These are phyloP conservation scores for Aspergillus coremiiformis DNA, from an alignment of 495 filamentous ascomycete genomes.

Conservation along the genomic window DNA sequence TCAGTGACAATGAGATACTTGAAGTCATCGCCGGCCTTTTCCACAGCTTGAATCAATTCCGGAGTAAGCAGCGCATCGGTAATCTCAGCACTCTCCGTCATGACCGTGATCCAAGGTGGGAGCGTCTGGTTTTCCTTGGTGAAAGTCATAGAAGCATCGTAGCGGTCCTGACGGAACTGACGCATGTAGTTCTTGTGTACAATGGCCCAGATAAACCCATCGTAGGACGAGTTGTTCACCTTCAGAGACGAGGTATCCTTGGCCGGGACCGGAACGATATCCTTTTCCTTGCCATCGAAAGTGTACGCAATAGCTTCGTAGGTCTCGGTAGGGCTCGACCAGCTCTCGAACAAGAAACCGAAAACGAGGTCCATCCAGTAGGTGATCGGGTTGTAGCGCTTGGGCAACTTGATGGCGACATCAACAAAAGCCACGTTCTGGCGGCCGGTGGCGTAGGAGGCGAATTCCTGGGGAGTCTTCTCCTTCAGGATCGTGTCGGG, in stretches of 20 bases:
- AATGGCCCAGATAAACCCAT: slow-evolving; percentile 89
- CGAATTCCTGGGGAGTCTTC: slow-evolving; percentile 73
- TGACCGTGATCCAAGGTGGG: slow-evolving; percentile 86
- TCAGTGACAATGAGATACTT: slow-evolving; percentile 87
- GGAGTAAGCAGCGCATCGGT: slow-evolving; percentile 80
- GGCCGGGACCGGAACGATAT: slow-evolving; percentile 58
- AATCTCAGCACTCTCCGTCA: slow-evolving; percentile 94
- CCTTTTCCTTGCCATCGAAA: slow-evolving; percentile 86
- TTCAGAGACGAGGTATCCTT: slow-evolving; percentile 36
- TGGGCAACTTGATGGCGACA: slow-evolving; percentile 69
- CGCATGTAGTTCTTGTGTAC: slow-evolving; percentile 95
- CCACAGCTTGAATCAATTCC: slow-evolving; percentile 74
- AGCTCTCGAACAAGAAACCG: slow-evolving; percentile 73
- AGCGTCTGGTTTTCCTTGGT: slow-evolving; percentile 88
- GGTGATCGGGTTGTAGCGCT: slow-evolving; percentile 82
- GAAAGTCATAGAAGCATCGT: slow-evolving; percentile 84
- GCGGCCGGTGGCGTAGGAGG: slow-evolving; percentile 85
- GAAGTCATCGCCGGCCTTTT: slow-evolving; percentile 70
- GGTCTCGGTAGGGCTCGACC: slow-evolving; percentile 57
- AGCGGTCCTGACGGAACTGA: slow-evolving; percentile 80
- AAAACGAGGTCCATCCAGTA: slow-evolving; percentile 59
- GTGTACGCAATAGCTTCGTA: slow-evolving; percentile 70
- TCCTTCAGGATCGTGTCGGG: slow-evolving; percentile 68
- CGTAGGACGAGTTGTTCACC: slow-evolving; percentile 68
- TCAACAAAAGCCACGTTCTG: slow-evolving; percentile 91